Evolutionary conservation across 1,284 basidiomycete genomes (phyloP), one percentile per base, ranked within the genome.

Genomic region (Cutaneotrichosporon mucoides): DNA sequence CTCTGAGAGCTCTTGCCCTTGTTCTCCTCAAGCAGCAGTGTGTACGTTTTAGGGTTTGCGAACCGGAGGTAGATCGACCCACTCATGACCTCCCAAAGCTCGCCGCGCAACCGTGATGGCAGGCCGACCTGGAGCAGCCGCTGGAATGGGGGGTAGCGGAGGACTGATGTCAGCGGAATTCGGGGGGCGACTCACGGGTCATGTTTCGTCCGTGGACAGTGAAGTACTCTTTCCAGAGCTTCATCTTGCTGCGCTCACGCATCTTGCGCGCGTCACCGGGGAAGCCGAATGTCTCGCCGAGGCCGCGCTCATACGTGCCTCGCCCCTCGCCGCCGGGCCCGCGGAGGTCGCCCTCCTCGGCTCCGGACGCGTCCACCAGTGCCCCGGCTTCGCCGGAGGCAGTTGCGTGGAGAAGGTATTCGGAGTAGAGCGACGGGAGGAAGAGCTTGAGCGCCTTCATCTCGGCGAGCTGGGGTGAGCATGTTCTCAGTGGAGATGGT

Each of bases 51-150:
- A 1, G 90, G 91, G 66, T 96, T 88, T 48, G 86, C 83, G 69
- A 91, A 93, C 9, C 96, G 91, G 34, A 96, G 85, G 75, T 87
- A 94, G 59, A 98, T 83, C 1, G 94, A 96, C 1, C 96, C 96
- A 6, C 92, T 95, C 35, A 97, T 84, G 1, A 93, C 89, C 78
- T 99, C 96, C 96, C 96, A 99, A 79, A 99, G 88, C 77, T 99
- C 96, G 12, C 96, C 96, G 42, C 96, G 86, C 9, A 99, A 83
- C 24, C 92, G 84, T 70, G 96, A 97, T 0, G 96, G 96, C 7
- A 99, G 82, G 56, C 96, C 96, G 57, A 99, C 96, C 80, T 98
- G 96, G 2, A 99, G 88, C 13, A 99, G 84, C 16, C 96, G 87
- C 43, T 94, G 95, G 75, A 93, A 95, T 75, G 96, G 90, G 0